Evolutionary conservation across 2,329 filamentous ascomycete genomes (phyloP), one percentile per base, ranked within the genome.

Genomic region (Aspergillus sp.): DNA sequence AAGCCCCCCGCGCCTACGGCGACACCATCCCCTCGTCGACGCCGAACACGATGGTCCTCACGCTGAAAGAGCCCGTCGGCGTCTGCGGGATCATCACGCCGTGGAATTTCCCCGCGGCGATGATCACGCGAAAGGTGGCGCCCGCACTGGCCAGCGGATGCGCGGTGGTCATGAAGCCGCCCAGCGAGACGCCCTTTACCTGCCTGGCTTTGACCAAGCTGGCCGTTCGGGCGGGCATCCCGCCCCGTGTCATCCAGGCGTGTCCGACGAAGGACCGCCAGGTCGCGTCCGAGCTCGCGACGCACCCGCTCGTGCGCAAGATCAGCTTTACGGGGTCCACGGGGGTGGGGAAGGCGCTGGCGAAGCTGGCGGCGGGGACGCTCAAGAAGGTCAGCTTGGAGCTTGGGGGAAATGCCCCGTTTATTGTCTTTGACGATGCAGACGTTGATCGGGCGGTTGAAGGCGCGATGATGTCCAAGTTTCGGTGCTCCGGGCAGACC

Each of bases 41-140:
- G 20, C 20, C 13, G 9, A 29, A 11, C 11, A 29, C 9, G 14
- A 17, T 5, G 5, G 21, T 45, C 32, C 14, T 86, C 61, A 93
- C 88, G 0, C 74, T 89, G 66, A 91, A 89, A 73, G 88, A 95
- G 73, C 89, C 91, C 0, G 83, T 95, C 13, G 91, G 90, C 53
- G 90, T 95, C 7, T 89, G 87, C 65, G 90, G 87, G 2, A 75
- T 94, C 48, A 91, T 95, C 57, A 93, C 89, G 9, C 90, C 91
- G 71, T 94, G 90, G 90, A 95, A 95, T 74, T 95, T 95, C 65
- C 87, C 87, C 14, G 84, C 85, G 2, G 87, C 87, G 42, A 90
- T 90, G 87, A 85, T 89, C 60, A 65, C 68, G 3, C 56, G 68
- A 1, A 72, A 72, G 50, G 55, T 66, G 11, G 69, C 60, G 13